phyloP scores from a whole-genome alignment of 2,329 filamentous ascomycete species.

The Penicillium corylophilum region DNA sequence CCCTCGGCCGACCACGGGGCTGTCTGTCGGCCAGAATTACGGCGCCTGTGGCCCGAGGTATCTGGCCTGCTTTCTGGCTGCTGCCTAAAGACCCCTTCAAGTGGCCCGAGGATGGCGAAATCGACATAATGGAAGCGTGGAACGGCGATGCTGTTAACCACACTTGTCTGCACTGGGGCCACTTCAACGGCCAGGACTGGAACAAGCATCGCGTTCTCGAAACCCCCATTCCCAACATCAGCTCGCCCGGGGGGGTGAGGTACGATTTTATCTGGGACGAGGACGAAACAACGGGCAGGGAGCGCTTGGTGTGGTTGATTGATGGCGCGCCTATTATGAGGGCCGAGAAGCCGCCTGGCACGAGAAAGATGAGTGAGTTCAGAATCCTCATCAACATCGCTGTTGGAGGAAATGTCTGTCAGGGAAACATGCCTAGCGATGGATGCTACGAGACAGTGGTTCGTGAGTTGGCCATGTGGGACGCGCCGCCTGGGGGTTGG shows the following conservation, averaged over 20 bases:
- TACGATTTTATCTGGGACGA: slow-evolving; percentile 28
- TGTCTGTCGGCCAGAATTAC: slow-evolving; percentile 26
- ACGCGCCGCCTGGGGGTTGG: slow-evolving; percentile 24
- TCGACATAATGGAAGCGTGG: slow-evolving; percentile 28
- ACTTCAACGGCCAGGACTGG: slow-evolving; percentile 26
- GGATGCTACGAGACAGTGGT: slow-evolving; percentile 25
- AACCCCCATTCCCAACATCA: slow-evolving; percentile 23
- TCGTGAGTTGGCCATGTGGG: slow-evolving; percentile 27
- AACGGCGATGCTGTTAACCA: slow-evolving; percentile 26
- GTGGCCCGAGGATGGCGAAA: slow-evolving; percentile 26
- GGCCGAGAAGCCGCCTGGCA: slow-evolving; percentile 25
- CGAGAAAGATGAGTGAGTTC: slow-evolving; percentile 26
- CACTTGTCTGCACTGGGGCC: slow-evolving; percentile 26
- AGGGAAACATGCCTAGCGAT: slow-evolving; percentile 23
- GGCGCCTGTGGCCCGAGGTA: slow-evolving; percentile 22
- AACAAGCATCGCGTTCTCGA: slow-evolving; percentile 27
- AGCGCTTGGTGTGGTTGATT: slow-evolving; percentile 25
- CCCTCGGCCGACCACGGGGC: slow-evolving; percentile 22
- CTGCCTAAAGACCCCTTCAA: slow-evolving; percentile 29
- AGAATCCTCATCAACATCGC: slow-evolving; percentile 27
- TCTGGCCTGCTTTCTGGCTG: slow-evolving; percentile 29
- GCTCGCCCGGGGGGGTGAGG: slow-evolving; percentile 19
- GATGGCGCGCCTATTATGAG: slow-evolving; percentile 25
- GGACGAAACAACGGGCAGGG: slow-evolving; percentile 20
- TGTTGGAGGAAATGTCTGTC: slow-evolving; percentile 26